Base-by-base conservation (phyloP, 345 rosid genomes). In the Firmiana major region DNA sequence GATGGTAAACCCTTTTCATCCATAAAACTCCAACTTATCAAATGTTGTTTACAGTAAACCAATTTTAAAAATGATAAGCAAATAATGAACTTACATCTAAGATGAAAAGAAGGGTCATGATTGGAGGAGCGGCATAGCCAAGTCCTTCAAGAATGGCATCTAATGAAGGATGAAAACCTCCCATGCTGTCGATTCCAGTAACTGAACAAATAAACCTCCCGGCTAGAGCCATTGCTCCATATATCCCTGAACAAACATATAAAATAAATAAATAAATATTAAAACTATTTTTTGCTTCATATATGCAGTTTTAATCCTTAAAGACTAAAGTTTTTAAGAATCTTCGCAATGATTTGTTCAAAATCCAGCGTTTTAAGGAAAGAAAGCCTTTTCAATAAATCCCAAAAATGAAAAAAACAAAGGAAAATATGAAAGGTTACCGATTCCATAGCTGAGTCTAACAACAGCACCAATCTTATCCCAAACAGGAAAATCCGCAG, bases 41-140 rank as follows among this genome's bases (percentile, higher is more conserved):
- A 19, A 48, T 34, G 7, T 36, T 22, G 34, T 49, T 43, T 22
- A 5, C 17, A 7, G 13, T 3, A 46, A 26, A 31, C 53, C 57
- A 73, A 79, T 13, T 76, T 51, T 13, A 58, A 76, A 43, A 36
- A 74, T 36, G 24, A 9, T 1, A 77, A 62, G 17, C 6, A 73
- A 76, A 49, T 12, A 62, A 45, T 19, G 28, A 38, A 59, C 85
- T 46, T 86, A 96, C 99, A 85, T 96, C 97, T n/a, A 96, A 85
- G 36, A 96, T 96, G 75, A 93, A 89, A 72, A 96, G 90, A 81
- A 96, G 98, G 73, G 97, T 97, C 97, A 96, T 92, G 74, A 92
- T 93, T 0, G 99, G 99, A 31, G 97, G 97, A 54, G 82, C 93
- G 15, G 99, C 98, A 79, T 93, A 95, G 79, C 99, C 98, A 63